phyloP scores from a whole-genome alignment of 495 filamentous ascomycete genomes.

The Penicillium arizonense region DNA sequence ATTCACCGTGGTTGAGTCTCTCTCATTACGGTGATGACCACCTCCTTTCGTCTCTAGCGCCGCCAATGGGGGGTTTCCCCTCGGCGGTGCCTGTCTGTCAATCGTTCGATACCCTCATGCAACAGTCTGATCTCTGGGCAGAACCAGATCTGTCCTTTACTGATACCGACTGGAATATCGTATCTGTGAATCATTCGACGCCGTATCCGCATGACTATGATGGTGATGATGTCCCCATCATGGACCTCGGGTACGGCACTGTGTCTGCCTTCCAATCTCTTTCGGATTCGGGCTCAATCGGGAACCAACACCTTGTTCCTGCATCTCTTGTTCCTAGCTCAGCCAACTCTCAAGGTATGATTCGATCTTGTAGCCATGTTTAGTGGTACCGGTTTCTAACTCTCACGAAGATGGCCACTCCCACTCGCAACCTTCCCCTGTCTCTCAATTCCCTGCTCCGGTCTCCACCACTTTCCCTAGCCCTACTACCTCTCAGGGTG shows the following conservation, averaged over 20 bases:
- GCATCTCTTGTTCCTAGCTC: slow-evolving; percentile 18
- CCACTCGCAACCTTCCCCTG: slow-evolving; percentile 23
- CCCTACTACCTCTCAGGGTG: slow-evolving; percentile 22
- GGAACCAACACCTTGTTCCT: slow-evolving; percentile 3
- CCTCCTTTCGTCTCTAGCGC: slow-evolving; percentile 13
- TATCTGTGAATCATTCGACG: slow-evolving; percentile 12
- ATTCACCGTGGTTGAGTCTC: slow-evolving; percentile 12
- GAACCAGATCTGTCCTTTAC: slow-evolving; percentile 22
- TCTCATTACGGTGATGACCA: slow-evolving; percentile 7
- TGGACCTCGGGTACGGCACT: slow-evolving; percentile 15
- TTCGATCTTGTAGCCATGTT: neutral
- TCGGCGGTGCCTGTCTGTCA: slow-evolving; percentile 14
- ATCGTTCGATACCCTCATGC: slow-evolving; percentile 20
- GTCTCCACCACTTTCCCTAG: slow-evolving; percentile 19
- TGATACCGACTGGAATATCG: slow-evolving; percentile 26
- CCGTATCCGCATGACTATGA: slow-evolving; percentile 15
- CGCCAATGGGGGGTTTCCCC: slow-evolving; percentile 15
- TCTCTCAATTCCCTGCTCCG: slow-evolving; percentile 18
- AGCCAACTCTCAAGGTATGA: slow-evolving; percentile 24
- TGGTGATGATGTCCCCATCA: slow-evolving; percentile 11
- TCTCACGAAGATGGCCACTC: slow-evolving; percentile 13
- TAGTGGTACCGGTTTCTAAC: neutral
- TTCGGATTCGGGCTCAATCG: slow-evolving; percentile 24
- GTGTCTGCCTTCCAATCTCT: slow-evolving; percentile 21
- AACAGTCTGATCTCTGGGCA: slow-evolving; percentile 26